A percentile compares a stretch with the other conserved stretches of the same genome.
Evolutionary conservation across 495 filamentous ascomycete species (phyloP).

Genomic region (Penicillium fimorum): DNA sequence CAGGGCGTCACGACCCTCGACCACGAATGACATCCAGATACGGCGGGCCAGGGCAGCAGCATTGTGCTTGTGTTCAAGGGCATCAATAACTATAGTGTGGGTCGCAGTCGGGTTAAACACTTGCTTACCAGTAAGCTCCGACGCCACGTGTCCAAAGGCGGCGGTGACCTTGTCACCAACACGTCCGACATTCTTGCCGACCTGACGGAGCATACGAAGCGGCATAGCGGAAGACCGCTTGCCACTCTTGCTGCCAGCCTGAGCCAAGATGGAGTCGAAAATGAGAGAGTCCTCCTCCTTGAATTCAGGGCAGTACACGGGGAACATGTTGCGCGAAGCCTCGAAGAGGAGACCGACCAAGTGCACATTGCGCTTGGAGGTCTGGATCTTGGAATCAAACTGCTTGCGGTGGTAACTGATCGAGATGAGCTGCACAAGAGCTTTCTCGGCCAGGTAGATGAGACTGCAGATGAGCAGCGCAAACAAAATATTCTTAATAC

Average conservation of each 20-base stretch:
- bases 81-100: slow-evolving; percentile 84
- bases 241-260: slow-evolving; percentile 12
- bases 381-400: slow-evolving; percentile 81
- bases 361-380: slow-evolving; percentile 79
- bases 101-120: slow-evolving; percentile 88
- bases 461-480: slow-evolving; percentile 73
- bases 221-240: slow-evolving; percentile 66
- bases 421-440: slow-evolving; percentile 86
- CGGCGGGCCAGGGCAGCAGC: slow-evolving; percentile 87
- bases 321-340: slow-evolving; percentile 81
- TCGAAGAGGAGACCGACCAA: slow-evolving; percentile 85
- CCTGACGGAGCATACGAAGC: slow-evolving; percentile 67
- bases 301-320: slow-evolving; percentile 88
- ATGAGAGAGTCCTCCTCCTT: slow-evolving; percentile 88
- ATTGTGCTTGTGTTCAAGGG: slow-evolving; percentile 75
- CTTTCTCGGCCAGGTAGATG: slow-evolving; percentile 77
- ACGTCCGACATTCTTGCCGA: slow-evolving; percentile 65
- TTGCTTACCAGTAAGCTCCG: slow-evolving; percentile 91
- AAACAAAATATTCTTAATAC: slow-evolving; percentile 70
- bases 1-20: slow-evolving; percentile 79
- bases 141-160: slow-evolving; percentile 89
- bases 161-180: slow-evolving; percentile 89
- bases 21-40: slow-evolving; percentile 98
- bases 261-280: slow-evolving; percentile 66
- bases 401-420: slow-evolving; percentile 94